Evolutionary conservation across 768 basidiomycete genomes (phyloP), one percentile per base, ranked within the genome.

Genomic region (Austroboletus festivus): DNA sequence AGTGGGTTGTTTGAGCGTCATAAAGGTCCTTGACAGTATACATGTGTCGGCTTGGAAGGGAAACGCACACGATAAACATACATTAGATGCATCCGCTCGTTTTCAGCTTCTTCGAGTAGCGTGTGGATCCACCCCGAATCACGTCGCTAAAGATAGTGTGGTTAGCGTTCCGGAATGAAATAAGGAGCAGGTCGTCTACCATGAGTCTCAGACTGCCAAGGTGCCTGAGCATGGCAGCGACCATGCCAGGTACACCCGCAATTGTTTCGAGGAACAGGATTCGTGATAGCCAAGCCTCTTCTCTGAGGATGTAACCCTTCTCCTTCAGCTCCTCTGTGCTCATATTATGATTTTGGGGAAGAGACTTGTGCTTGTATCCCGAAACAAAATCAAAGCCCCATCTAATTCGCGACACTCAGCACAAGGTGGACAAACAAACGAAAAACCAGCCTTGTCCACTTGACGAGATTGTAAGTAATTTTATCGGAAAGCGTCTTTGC

Each of bases 211-310:
- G 75, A 65, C 90, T 93, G 35, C 79, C 79, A 28, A 99, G 75
- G 70, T 99, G 96, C 22, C 96, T 80, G 30, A 94, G 73, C 23
- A 85, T 85, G 9, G 88, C 89, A 12, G 83, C 90, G n/a, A 89
- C 92, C 91, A 94, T 94, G 5, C 94, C 94, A 18, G 95, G 95
- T 1, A 97, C 93, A 19, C 90, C 96, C 12, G 96, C 96, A 45
- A 96, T 82, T 44, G 80, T 85, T 70, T 98, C 95, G 28, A 98
- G 76, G 71, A 86, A 80, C 40, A 86, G 66, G 53, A 85, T 78
- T 21, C 85, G 71, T 60, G 73, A 51, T 41, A 94, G 68, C 94
- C 93, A 98, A 38, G 79, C 82, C 18, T 79, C 69, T 45, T 88
- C 85, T 45, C 80, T 74, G 60, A 98, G 75, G 34, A 89, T 62